Percentiles rank a stretch among this genome's conserved stretches.
Evolutionary conservation across 2,329 filamentous ascomycete genomes (phyloP).

Genomic region (Cadophora gregata): DNA sequence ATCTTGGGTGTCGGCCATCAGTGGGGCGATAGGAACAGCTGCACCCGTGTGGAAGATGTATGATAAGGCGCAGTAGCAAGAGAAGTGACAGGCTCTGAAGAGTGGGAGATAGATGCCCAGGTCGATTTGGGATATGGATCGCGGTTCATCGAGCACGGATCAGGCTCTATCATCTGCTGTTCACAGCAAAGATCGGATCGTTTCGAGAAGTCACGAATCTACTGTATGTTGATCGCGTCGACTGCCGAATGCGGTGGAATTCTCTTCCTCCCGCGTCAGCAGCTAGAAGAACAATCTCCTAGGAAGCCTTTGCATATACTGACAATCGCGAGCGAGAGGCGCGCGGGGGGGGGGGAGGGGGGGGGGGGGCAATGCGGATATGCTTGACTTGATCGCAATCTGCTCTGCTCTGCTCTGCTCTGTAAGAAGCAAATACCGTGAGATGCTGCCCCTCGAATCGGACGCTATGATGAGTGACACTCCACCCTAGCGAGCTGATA

Average conservation of each 20-base stretch:
- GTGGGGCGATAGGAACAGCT: constrained; percentile 18
- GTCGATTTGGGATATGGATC: constrained; percentile 1
- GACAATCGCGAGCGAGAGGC: constrained; percentile 4
- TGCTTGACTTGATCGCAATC: constrained; percentile 15
- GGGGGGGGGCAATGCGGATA: constrained; percentile 9
- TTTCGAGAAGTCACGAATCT: not conserved
- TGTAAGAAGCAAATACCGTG: constrained; percentile 21
- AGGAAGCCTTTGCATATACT: constrained; percentile 3
- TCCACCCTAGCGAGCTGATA: constrained; percentile 21
- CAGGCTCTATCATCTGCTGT: constrained; percentile 3
- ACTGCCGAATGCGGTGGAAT: constrained; percentile 6
- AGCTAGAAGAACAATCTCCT: constrained; percentile 9
- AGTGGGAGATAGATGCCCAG: constrained; percentile 5
- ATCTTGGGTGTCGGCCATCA: constrained; percentile 36
- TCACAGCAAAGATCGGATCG: not conserved
- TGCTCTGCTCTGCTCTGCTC: constrained; percentile 4
- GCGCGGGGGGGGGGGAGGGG: not conserved
- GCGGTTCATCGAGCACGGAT: not conserved
- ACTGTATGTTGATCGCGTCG: not conserved
- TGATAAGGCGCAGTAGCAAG: not conserved
- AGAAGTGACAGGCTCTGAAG: constrained; percentile 7
- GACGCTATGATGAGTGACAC: constrained; percentile 11
- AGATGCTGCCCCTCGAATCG: constrained; percentile 20
- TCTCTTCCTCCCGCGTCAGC: constrained; percentile 6
- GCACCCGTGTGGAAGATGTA: not conserved